Base-by-base conservation (phyloP, 768 basidiomycete genomes). In the Megacollybia marginata region DNA sequence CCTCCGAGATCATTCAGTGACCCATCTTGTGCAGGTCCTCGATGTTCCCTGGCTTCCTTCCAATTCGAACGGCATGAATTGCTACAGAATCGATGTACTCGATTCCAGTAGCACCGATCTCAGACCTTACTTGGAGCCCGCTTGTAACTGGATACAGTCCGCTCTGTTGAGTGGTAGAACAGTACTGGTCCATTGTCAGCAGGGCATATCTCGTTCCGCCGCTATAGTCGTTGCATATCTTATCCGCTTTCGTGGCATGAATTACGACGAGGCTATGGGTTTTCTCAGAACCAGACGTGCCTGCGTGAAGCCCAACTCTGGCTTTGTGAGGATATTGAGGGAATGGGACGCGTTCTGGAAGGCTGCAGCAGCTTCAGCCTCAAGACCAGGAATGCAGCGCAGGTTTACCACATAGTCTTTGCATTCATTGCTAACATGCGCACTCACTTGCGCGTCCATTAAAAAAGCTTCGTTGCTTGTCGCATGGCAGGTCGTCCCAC, bases 151-250 rank as follows among this genome's bases (percentile, higher is more conserved):
- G 62, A 89, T 89, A 51, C 79, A 85, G 54, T 67, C 66, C 28
- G 76, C 79, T 15, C 69, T 89, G n/a, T 59, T 67, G 3, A 66
- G 69, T 16, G 86, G 87, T 2, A 64, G 75, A 52, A 85, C 79
- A 51, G 80, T 89, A 9, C 73, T 89, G 50, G 86, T 89, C 1
- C 87, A 89, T 61, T 89, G 87, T 57, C 86, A 89, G 54, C 87
- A 89, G 83, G 87, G 87, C 54, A 73, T 90, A 47, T 89, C 87
- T n/a, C 80, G 87, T 55, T 83, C 80, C 45, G 74, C 85, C 13
- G 77, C 87, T 7, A 76, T 90, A 58, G 80, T 88, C 50, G 86
- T 90, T 52, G 87, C 87, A 42, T 90, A 87, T 68, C 82, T 90
- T 59, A 90, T 90, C 56, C 77, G 81, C 55, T 75, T 80, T 53